These are phyloP conservation scores for Suillus subalutaceus DNA, from an alignment of 768 basidiomycete species.

Conservation along the genomic window DNA sequence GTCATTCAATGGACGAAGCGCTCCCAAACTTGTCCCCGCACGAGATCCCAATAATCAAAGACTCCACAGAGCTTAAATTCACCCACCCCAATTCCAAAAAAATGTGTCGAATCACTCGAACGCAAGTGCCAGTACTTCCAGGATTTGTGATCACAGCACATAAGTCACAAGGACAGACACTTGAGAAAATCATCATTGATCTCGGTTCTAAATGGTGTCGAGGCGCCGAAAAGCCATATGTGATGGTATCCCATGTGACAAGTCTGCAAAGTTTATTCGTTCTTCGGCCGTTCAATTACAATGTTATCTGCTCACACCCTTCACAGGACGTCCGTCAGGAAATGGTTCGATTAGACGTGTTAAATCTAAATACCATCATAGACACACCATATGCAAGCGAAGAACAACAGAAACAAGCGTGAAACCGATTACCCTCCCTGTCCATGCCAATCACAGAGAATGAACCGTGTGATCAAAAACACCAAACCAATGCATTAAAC, in stretches of 20 bases:
- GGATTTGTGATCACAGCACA: constrained; percentile 14
- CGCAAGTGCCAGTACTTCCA: constrained; percentile 40
- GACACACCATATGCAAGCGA: background rate
- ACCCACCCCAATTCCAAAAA: constrained; percentile 23
- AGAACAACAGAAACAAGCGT: background rate
- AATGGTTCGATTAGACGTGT: background rate
- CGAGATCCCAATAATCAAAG: constrained; percentile 14
- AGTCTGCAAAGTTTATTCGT: constrained; percentile 35
- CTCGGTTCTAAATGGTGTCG: background rate
- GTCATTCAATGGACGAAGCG: constrained; percentile 6
- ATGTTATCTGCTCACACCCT: constrained; percentile 13
- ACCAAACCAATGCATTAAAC: no score
- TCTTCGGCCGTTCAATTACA: constrained; percentile 27
- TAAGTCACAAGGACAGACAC: constrained; percentile 1
- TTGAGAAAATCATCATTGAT: background rate
- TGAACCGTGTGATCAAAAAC: no score
- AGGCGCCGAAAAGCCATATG: constrained; percentile 41
- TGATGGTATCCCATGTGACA: constrained; percentile 42
- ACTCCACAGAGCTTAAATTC: constrained; percentile 25
- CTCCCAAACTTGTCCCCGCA: constrained; percentile 17
- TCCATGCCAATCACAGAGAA: no score
- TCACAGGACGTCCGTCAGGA: background rate
- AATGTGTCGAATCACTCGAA: constrained; percentile 25
- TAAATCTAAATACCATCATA: background rate
- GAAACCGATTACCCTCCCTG: no score